Evolutionary conservation across 495 filamentous ascomycete genomes (phyloP), one percentile per base, ranked within the genome.

Genomic region (Trichoderma erinaceum): DNA sequence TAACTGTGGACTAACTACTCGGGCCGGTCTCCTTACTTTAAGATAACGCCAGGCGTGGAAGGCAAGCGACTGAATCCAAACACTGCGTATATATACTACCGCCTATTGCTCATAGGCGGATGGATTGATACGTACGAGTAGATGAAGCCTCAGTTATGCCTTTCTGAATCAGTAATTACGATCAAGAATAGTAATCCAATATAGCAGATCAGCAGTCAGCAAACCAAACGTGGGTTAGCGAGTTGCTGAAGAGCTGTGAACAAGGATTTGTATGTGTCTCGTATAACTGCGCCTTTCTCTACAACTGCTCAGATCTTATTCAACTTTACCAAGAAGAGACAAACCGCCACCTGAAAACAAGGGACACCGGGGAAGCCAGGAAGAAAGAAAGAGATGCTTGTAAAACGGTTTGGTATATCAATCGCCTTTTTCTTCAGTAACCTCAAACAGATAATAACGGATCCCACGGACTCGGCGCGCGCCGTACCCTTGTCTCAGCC

Each of bases 401-500:
- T 4, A 56, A 56, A 56, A 56, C 50, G 50, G 50, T 25, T n/a
- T n/a, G 50, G 50, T n/a, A 56, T 21, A 25, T 56, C 50, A 16
- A 56, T 12, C 25, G 8, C n/a, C 23, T 58, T 27, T 58, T 58
- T 25, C 56, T 10, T 29, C 23, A 13, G 23, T 61, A 61, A 25
- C 56, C 23, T 32, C 56, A 32, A 61, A 61, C 56, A 61, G 12
- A 32, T 11, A 61, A 1, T 29, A 15, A 32, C 13, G 56, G 56
- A 16, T 15, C 44, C 44, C n/a, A 48, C 44, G 44, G 44, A 61
- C 12, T 29, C 25, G 56, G 56, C 23, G 56, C 56, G 56, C 56
- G 12, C 56, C 56, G 56, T 61, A 29, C 50, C 50, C 50, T 56
- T 56, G 50, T 56, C 50, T 15, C 16, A 25, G n/a, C n/a, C n/a